phyloP scores from a whole-genome alignment of 805 yeast species.

The Lachancea meyersii region DNA sequence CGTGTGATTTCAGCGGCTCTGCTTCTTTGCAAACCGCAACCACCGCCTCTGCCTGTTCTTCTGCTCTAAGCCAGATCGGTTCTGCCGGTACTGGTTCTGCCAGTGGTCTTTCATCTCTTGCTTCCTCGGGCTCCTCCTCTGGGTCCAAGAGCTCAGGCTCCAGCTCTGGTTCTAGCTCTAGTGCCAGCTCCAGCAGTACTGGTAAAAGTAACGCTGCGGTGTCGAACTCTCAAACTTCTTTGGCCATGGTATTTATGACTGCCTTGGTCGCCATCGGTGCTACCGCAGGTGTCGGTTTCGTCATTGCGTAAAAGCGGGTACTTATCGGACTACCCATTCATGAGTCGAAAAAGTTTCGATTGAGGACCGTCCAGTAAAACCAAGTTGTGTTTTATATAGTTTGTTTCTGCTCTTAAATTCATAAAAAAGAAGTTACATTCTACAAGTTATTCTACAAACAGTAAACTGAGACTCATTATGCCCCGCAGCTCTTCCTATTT shows the following conservation, averaged over 20 bases:
- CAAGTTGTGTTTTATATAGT: constrained; percentile 4
- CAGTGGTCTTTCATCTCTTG: constrained; percentile 34
- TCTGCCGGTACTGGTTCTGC: constrained; percentile 59
- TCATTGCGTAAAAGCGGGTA: constrained; percentile 33
- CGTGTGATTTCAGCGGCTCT: constrained; percentile 67
- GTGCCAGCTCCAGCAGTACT: constrained; percentile 14
- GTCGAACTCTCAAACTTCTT: constrained; percentile 24
- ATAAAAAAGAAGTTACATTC: background rate
- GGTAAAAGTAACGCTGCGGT: constrained; percentile 22
- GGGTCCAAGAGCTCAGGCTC: constrained; percentile 16
- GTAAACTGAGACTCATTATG: background rate
- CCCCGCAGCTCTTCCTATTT: background rate
- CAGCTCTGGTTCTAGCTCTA: constrained; percentile 13
- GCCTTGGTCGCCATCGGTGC: constrained; percentile 30
- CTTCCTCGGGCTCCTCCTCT: constrained; percentile 29
- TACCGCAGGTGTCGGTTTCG: constrained; percentile 36
- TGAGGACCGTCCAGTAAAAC: background rate
- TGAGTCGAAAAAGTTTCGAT: background rate
- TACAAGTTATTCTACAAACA: no score
- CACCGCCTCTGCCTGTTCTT: constrained; percentile 49
- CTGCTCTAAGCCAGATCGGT: constrained; percentile 62
- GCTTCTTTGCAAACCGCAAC: constrained; percentile 47
- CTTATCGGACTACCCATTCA: no score
- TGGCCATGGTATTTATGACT: constrained; percentile 30
- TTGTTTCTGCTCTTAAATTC: constrained; percentile 1